phyloP scores from a whole-genome alignment of 225 moss, liverwort and hornwort species.

The Neckera pumila region DNA sequence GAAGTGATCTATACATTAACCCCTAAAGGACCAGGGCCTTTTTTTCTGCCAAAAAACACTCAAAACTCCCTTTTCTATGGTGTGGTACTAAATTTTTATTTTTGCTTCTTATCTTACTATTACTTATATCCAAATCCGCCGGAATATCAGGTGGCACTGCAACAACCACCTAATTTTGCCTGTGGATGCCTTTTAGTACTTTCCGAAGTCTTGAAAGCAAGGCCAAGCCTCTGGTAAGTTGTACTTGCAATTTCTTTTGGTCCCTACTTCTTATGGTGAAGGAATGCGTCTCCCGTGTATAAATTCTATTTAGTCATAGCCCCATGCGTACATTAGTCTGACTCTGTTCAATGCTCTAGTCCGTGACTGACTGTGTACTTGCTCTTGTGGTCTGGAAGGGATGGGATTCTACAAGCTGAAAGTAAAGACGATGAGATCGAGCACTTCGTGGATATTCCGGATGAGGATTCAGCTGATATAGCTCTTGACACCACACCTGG shows the following conservation, averaged over 20 bases:
- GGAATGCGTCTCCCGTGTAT: background rate
- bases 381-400: conserved; percentile 40
- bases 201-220: conserved; percentile 85
- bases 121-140: background rate
- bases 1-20: too few species aligned
- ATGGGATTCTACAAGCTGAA: conserved; percentile 67
- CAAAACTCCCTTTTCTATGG: too few species aligned
- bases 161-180: conserved; percentile 84
- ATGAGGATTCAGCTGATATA: conserved; percentile 18
- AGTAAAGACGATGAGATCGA: conserved; percentile 80
- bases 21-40: too few species aligned
- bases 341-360: background rate
- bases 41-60: too few species aligned
- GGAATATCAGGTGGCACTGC: conserved; percentile 65
- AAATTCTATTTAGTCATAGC: background rate
- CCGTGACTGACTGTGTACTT: background rate
- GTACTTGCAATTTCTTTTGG: background rate
- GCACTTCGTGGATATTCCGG: conserved; percentile 66
- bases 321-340: background rate
- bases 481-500: background rate
- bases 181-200: conserved; percentile 81
- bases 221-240: conserved; percentile 82
- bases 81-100: background rate
- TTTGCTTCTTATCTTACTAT: background rate
- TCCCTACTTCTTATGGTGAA: background rate